Evolutionary conservation across 129 eudicot species (phyloP).

Genomic region (Arctium minus): DNA sequence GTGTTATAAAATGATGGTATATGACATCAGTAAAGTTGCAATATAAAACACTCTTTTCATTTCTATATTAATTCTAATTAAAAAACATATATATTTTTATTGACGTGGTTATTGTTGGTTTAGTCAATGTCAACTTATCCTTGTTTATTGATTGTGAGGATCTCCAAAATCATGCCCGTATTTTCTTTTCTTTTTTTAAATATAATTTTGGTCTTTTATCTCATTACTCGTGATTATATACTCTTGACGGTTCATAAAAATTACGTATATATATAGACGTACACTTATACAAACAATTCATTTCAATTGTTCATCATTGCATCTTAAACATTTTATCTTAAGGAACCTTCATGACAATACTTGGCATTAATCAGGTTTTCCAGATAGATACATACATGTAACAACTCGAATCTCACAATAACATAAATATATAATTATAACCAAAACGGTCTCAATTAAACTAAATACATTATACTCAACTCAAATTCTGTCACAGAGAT

Average conservation of each 20-base stretch:
- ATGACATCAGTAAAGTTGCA: background rate
- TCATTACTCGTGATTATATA: background rate
- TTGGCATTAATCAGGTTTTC: background rate
- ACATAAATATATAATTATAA: too few relatives aligned
- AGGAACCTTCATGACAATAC: background rate
- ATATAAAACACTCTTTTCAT: background rate
- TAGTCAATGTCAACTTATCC: background rate
- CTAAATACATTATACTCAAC: too few relatives aligned
- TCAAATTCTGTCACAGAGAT: too few relatives aligned
- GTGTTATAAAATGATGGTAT: background rate
- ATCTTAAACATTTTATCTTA: too few relatives aligned
- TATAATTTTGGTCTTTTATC: background rate
- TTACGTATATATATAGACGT: too few relatives aligned
- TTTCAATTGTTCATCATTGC: too few relatives aligned
- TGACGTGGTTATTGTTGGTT: background rate
- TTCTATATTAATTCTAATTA: background rate
- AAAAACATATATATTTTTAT: background rate
- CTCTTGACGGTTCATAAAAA: background rate
- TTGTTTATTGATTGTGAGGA: background rate
- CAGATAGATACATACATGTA: background rate
- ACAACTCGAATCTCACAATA: too few relatives aligned
- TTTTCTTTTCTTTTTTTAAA: background rate
- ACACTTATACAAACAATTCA: too few relatives aligned
- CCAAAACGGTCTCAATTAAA: too few relatives aligned
- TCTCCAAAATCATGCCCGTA: background rate